Percentiles rank a stretch among this genome's conserved stretches.
phyloP scores from a whole-genome alignment of 805 yeast genomes.

The Ogataea parapolymorpha region DNA sequence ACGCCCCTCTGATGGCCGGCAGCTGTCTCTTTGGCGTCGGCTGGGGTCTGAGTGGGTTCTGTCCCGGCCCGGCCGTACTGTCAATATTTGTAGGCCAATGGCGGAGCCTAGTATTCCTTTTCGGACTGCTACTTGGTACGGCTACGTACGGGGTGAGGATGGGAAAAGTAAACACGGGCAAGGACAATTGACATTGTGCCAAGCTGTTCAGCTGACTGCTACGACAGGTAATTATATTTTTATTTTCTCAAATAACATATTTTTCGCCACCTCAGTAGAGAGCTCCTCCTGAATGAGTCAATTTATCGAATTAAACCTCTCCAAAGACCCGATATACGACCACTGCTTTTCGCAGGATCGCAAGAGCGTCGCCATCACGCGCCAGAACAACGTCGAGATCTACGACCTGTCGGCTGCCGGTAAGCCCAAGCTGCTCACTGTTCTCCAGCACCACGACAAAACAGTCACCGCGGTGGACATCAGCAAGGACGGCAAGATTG shows the following conservation, averaged over 20 bases:
- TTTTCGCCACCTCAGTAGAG: slow-evolving; percentile 31
- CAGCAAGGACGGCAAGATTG: slow-evolving; percentile 81
- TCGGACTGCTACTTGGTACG: not conserved
- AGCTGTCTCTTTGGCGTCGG: not conserved
- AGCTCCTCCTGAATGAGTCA: slow-evolving; percentile 28
- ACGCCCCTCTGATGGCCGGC: not conserved
- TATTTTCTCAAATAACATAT: too few species aligned
- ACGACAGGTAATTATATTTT: too few species aligned
- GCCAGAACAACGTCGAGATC: slow-evolving; percentile 71
- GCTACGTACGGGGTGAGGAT: too few species aligned
- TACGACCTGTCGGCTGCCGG: slow-evolving; percentile 52
- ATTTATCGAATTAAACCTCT: slow-evolving; percentile 57
- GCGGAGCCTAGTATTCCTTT: not conserved
- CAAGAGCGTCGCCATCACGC: slow-evolving; percentile 71
- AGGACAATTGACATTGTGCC: too few species aligned
- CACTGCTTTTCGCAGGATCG: slow-evolving; percentile 79
- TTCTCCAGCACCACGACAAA: slow-evolving; percentile 83
- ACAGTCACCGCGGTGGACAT: slow-evolving; percentile 93
- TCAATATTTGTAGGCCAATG: not conserved
- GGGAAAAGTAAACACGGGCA: too few species aligned
- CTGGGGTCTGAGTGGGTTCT: not conserved
- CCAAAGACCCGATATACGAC: slow-evolving; percentile 84
- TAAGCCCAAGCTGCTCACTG: slow-evolving; percentile 61
- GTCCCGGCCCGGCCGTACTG: not conserved
- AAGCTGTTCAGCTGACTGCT: too few species aligned